Evolutionary conservation across 495 filamentous ascomycete genomes (phyloP), one percentile per base, ranked within the genome.

Genomic region (Extremus antarcticus): DNA sequence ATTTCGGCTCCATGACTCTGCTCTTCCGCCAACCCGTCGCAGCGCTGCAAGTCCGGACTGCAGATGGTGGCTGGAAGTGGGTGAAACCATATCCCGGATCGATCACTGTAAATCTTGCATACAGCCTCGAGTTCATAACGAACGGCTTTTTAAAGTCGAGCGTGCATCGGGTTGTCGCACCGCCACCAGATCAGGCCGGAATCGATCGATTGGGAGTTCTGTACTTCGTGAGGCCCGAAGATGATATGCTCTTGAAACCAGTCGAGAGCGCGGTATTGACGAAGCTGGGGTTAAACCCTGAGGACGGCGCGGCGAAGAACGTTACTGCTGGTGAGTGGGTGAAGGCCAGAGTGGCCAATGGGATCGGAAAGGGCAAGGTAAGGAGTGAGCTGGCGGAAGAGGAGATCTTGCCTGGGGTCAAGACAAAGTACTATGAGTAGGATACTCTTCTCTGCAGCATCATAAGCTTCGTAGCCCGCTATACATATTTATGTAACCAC

Each of bases 21-120:
- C 65, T 78, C 0, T 79, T 77, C 66, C 70, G 74, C 43, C 76
- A 80, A 49, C 75, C 76, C 7, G 65, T 79, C 32, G 77, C 76
- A 1, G 77, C 70, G 2, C 58, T 80, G 43, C 76, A 80, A 57
- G 71, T 79, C 21, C 63, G 66, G 10, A 61, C 39, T 20, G 32
- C 55, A 15, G 17, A 43, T 1, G 57, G 60, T 16, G 51, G 60
- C n/a, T 65, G 63, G 60, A 63, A 58, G 45, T 65, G 62, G 23
- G 63, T 63, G 0, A 54, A 57, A 16, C 60, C 60, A 0, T 57
- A 60, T 13, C 56, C 59, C 23, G 51, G 47, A 25, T 54, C 46
- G 11, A 61, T 60, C 46, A 58, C 55, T 19, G 54, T 57, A 41
- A 64, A 64, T 32, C 41, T 64, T n/a, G 61, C 58, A 7, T 58